Conservation (phyloP, 2,329 filamentous ascomycete species). For the Nothomitra cinnamomea region DNA sequence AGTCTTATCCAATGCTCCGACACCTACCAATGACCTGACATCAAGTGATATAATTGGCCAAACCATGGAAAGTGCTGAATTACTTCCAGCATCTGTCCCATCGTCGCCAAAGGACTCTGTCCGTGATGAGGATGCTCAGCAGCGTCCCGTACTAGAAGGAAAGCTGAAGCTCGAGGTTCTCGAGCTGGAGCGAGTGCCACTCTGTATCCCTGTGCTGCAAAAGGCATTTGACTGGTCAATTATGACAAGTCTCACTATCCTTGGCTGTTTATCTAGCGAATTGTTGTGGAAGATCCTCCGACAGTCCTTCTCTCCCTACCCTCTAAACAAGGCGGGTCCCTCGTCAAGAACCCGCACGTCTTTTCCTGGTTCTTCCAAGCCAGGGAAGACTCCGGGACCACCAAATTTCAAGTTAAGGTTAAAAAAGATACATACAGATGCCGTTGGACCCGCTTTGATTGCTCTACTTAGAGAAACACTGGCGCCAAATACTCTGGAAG, state of each 20-base stretch:
- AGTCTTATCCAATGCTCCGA: not conserved
- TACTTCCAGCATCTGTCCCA: not conserved
- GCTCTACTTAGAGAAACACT: constrained; percentile 61
- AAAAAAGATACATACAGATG: constrained; percentile 60
- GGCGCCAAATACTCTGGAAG: constrained; percentile 63
- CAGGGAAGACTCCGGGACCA: not conserved
- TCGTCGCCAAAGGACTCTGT: not conserved
- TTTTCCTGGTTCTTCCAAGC: not conserved
- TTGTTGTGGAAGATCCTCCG: constrained; percentile 58
- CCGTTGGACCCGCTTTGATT: constrained; percentile 50
- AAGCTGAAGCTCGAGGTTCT: constrained; percentile 52
- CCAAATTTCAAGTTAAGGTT: constrained; percentile 46
- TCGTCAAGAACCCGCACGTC: constrained; percentile 7
- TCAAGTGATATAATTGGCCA: not conserved
- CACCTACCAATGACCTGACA: too few species aligned
- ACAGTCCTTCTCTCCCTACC: constrained; percentile 37
- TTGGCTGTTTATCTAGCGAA: constrained; percentile 57
- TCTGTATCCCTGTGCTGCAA: constrained; percentile 56
- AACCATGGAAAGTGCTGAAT: not conserved
- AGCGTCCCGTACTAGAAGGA: constrained; percentile 19
- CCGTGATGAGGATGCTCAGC: not conserved
- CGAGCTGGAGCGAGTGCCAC: constrained; percentile 55
- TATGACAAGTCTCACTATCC: constrained; percentile 53
- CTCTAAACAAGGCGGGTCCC: constrained; percentile 15
- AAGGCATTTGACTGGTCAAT: constrained; percentile 59